These are phyloP conservation scores for Trichophyton simii DNA, from an alignment of 2,329 filamentous ascomycete species.

Conservation along the genomic window DNA sequence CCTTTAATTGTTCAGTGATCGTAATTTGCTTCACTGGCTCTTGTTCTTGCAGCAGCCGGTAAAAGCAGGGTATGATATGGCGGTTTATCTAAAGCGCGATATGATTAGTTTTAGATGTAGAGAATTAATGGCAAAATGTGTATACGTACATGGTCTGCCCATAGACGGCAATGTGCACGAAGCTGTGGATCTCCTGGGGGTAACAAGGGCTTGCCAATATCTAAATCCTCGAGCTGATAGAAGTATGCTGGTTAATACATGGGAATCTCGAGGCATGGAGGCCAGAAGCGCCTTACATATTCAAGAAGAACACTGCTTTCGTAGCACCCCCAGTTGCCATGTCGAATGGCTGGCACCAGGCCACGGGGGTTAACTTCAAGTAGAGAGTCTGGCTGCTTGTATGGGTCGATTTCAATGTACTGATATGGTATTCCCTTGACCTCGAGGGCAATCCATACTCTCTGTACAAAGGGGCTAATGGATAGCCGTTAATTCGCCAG, in stretches of 20 bases:
- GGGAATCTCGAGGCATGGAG: background rate
- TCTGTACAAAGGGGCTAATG: constrained; percentile 65
- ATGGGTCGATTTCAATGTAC: constrained; percentile 75
- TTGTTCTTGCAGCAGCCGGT: constrained; percentile 56
- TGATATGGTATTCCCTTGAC: constrained; percentile 67
- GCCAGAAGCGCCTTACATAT: constrained; percentile 48
- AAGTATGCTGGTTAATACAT: background rate
- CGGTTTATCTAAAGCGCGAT: constrained; percentile 52
- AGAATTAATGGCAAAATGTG: background rate
- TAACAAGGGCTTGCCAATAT: constrained; percentile 47
- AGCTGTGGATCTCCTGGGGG: constrained; percentile 52
- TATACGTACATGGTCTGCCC: constrained; percentile 60
- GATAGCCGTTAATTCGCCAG: constrained; percentile 1
- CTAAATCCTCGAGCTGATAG: constrained; percentile 59
- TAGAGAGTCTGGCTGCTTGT: constrained; percentile 56
- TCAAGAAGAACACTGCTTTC: constrained; percentile 74
- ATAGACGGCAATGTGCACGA: constrained; percentile 62
- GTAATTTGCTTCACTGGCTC: constrained; percentile 47
- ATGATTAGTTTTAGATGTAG: constrained; percentile 5
- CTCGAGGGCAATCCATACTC: constrained; percentile 81
- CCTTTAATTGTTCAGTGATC: constrained; percentile 49
- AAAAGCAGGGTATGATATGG: constrained; percentile 64
- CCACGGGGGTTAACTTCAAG: constrained; percentile 66
- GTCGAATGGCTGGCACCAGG: constrained; percentile 61
- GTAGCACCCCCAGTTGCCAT: constrained; percentile 70